These are phyloP conservation scores for Penicillium canescens DNA, from an alignment of 495 filamentous ascomycete genomes.

Conservation along the genomic window DNA sequence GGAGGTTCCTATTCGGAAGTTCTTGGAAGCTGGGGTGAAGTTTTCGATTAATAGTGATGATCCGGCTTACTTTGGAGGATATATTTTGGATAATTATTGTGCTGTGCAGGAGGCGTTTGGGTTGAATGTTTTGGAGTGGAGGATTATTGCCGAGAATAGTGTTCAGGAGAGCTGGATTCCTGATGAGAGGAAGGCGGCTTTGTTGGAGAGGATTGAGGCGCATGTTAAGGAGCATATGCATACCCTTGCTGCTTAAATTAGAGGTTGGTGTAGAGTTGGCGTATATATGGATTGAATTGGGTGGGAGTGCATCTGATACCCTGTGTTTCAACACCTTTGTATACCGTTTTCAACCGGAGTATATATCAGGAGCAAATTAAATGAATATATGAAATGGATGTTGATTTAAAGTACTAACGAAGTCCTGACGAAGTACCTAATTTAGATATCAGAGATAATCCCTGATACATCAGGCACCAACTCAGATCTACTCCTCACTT, in stretches of 20 bases:
- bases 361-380: constrained; percentile 4
- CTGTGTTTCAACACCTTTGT: constrained; percentile 25
- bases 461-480: constrained; percentile 5
- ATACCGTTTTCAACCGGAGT: constrained; percentile 18
- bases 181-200: constrained; percentile 40
- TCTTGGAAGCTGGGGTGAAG: constrained; percentile 64
- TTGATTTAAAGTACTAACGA: too few relatives aligned
- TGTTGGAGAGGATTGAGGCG: constrained; percentile 38
- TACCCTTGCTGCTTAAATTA: constrained; percentile 2
- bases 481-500: constrained; percentile 2
- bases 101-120: constrained; percentile 71
- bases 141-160: constrained; percentile 56
- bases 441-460: not conserved
- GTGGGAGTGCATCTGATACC: constrained; percentile 17
- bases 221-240: constrained; percentile 34
- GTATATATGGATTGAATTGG: not conserved
- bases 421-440: not conserved
- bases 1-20: constrained; percentile 62
- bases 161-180: constrained; percentile 63
- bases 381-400: not conserved
- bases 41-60: constrained; percentile 78
- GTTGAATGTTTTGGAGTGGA: constrained; percentile 64
- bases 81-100: constrained; percentile 75
- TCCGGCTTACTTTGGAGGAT: constrained; percentile 79
- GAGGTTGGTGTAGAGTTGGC: not conserved